Evolutionary conservation across 371 early-diverging fungal genomes (phyloP).

Genomic region (Fennellomyces sp.): DNA sequence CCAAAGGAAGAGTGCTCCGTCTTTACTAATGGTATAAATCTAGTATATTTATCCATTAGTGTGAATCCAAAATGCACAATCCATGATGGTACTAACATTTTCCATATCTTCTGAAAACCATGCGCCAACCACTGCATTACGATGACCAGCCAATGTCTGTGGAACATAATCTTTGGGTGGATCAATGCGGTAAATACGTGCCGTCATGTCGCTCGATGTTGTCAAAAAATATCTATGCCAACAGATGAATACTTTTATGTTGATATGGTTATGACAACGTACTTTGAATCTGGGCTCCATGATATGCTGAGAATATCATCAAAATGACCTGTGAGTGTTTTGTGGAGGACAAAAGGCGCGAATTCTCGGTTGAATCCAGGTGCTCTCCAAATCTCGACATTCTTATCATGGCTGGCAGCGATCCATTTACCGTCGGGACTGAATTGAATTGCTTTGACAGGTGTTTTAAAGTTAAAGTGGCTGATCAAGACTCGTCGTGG

Average conservation of each 20-base stretch:
- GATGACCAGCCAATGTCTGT: conserved; percentile 84
- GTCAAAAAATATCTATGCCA: conserved; percentile 82
- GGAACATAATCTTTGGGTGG: conserved; percentile 67
- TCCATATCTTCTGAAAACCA: conserved; percentile 87
- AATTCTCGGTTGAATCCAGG: conserved; percentile 92
- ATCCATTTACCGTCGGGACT: conserved; percentile 82
- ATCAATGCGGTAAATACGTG: conserved; percentile 77
- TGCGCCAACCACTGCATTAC: conserved; percentile 84
- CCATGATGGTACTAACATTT: too few relatives aligned
- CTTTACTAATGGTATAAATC: conserved; percentile 88
- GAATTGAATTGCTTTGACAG: conserved; percentile 81
- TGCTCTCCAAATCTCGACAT: conserved; percentile 91
- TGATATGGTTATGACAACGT: not conserved
- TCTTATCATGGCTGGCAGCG: conserved; percentile 86
- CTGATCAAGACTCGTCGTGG: conserved; percentile 81
- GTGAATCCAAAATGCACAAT: conserved; percentile 11
- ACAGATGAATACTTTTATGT: too few relatives aligned
- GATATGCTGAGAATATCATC: conserved; percentile 85
- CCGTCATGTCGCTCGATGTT: conserved; percentile 91
- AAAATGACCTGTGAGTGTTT: conserved; percentile 82
- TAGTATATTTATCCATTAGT: conserved; percentile 14
- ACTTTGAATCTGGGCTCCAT: conserved; percentile 88
- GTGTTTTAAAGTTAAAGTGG: conserved; percentile 85
- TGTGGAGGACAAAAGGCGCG: conserved; percentile 86
- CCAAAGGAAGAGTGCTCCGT: conserved; percentile 92